Evolutionary conservation across 306 rosid genomes (phyloP).

Genomic region (Lathyrus sativus): DNA sequence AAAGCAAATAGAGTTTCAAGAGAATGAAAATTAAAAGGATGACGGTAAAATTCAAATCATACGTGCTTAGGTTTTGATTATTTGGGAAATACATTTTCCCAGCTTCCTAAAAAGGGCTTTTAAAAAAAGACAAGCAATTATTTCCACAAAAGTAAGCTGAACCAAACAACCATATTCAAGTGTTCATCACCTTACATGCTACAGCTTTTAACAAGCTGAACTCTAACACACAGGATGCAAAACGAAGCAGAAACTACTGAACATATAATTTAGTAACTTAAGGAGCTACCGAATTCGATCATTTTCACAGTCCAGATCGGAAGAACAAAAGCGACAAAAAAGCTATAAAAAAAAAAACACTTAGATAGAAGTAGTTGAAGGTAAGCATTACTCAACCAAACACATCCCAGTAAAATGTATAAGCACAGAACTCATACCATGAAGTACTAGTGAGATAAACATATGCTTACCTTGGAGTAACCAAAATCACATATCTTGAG

Average conservation of each 20-base stretch:
- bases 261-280: neutral
- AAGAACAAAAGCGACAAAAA: conserved; percentile 13
- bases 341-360: neutral
- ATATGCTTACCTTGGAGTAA: conserved; percentile 77
- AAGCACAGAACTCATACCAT: conserved; percentile 23
- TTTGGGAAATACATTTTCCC: neutral
- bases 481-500: conserved; percentile 98
- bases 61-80: neutral
- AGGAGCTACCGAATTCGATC: conserved; percentile 11
- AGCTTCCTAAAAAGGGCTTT: neutral
- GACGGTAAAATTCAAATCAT: conserved; percentile 17
- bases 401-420: conserved; percentile 1
- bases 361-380: neutral
- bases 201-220: conserved; percentile 21
- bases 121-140: neutral
- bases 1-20: neutral
- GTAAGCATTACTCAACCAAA: conserved; percentile 27
- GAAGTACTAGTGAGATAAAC: conserved; percentile 15
- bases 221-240: conserved; percentile 10
- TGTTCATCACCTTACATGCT: conserved; percentile 3
- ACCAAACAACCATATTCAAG: neutral
- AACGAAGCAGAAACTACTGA: conserved; percentile 11
- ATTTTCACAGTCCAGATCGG: conserved; percentile 2
- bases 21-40: conserved; percentile 16
- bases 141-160: conserved; percentile 15